Percentiles rank a stretch among this genome's conserved stretches.
phyloP scores from a whole-genome alignment of 1,139 yeast species.

The Magnusiomyces clavatus region DNA sequence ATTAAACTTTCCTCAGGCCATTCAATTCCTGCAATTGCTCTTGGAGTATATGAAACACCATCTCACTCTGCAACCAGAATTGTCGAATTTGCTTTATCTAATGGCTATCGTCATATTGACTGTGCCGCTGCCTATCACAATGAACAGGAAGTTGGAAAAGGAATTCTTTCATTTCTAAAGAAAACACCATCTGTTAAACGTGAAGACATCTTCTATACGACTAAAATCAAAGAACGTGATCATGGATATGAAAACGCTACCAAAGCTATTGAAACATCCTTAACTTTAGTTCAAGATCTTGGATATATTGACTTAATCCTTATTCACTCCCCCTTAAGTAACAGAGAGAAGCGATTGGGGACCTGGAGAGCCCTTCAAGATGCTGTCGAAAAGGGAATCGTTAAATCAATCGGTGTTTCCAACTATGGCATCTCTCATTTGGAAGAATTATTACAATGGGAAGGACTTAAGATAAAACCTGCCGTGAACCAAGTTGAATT shows the following conservation, averaged over 20 bases:
- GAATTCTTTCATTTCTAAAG: conserved; percentile 40
- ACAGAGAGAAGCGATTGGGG: conserved; percentile 28
- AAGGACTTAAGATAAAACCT: conserved; percentile 50
- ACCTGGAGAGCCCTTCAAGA: conserved; percentile 43
- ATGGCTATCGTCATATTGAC: conserved; percentile 68
- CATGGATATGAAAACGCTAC: conserved; percentile 53
- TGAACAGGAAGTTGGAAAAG: conserved; percentile 45
- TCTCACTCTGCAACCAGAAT: conserved; percentile 34
- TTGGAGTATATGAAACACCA: conserved; percentile 50
- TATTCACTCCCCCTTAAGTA: conserved; percentile 34
- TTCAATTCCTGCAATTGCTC: conserved; percentile 49
- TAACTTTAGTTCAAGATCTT: conserved; percentile 41
- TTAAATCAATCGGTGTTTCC: conserved; percentile 59
- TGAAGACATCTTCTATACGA: conserved; percentile 59
- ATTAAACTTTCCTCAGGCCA: conserved; percentile 35
- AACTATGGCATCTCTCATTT: conserved; percentile 58
- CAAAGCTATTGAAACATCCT: conserved; percentile 43
- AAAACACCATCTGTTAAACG: conserved; percentile 27
- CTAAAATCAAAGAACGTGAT: conserved; percentile 55
- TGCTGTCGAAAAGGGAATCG: conserved; percentile 30
- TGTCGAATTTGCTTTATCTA: conserved; percentile 46
- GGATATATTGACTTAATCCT: conserved; percentile 41
- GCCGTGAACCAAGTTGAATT: conserved; percentile 68
- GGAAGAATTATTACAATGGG: conserved; percentile 39
- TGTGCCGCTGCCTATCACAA: conserved; percentile 53